Base-by-base conservation (phyloP, 2,329 filamentous ascomycete species). In the Lachnellula subtilissima region DNA sequence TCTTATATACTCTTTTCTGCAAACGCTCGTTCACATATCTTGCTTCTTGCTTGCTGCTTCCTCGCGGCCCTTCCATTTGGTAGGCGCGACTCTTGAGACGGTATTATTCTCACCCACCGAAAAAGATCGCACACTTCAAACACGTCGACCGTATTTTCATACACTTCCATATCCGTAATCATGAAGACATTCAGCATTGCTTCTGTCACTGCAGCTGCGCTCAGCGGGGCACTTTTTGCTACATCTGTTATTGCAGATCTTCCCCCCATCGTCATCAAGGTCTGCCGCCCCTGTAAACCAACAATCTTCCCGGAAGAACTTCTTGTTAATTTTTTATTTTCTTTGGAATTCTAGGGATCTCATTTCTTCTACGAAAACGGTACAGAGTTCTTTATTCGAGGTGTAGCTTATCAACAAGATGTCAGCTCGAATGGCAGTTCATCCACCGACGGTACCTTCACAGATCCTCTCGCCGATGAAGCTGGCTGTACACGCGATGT, bases 351-450 rank as follows among this genome's bases (percentile, higher is more conserved):
- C n/a, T 51, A 71, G 69, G 69, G 69, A 14, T 68, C 67, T 40
- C 69, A 71, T 54, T 71, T 70, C 63, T 64, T 63, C 53, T 68
- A 54, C 68, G 87, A 82, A 86, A 71, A 70, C 53, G 69, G 89
- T 65, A 83, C 83, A 71, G 92, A 94, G 75, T 93, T 97, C 81
- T 97, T 85, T 80, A 90, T 97, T 74, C 90, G 88, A 74, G 94
- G 94, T 76, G 80, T 99, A 66, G 94, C 94, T 64, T 99, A 99
- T 77, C 94, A 99, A 79, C 85, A 92, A 77, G 89, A 93, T 67
- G 78, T 78, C 62, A 78, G 78, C 62, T 77, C 81, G 52, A 80
- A 79, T 52, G 81, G 84, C 59, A 69, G 69, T 55, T 76, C 77
- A 53, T 77, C 75, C 39, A 72, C 72, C 53, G 71, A 69, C 57